Evolutionary conservation across 2,329 filamentous ascomycete species (phyloP).

Genomic region (Epichloe elymi): DNA sequence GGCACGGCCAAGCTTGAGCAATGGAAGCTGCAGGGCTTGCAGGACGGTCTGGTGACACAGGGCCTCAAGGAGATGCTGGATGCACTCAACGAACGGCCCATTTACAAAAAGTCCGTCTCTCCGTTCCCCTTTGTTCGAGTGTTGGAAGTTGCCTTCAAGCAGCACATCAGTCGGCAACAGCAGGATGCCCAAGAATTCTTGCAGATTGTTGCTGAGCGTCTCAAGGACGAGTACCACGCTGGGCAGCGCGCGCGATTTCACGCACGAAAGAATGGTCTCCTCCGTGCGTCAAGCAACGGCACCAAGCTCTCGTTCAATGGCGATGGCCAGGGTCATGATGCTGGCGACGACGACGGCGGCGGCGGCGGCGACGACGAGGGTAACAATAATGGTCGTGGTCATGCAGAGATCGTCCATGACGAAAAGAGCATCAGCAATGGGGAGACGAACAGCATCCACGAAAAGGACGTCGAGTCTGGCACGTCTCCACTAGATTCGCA

Average conservation of each 20-base stretch:
- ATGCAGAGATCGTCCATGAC: background rate
- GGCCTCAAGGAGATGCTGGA: conserved; percentile 90
- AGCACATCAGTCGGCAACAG: conserved; percentile 84
- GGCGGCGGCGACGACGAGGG: conserved; percentile 5
- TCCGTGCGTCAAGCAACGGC: conserved; percentile 5
- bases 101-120: conserved; percentile 87
- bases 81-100: conserved; percentile 80
- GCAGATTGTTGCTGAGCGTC: conserved; percentile 80
- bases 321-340: conserved; percentile 9
- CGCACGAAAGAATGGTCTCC: conserved; percentile 26
- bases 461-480: background rate
- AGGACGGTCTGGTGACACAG: conserved; percentile 70
- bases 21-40: conserved; percentile 55
- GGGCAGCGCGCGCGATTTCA: conserved; percentile 58
- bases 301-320: background rate
- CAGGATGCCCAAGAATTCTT: conserved; percentile 97
- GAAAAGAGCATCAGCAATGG: background rate
- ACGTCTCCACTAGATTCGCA: background rate
- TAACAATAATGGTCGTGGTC: conserved; percentile 11
- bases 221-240: conserved; percentile 90
- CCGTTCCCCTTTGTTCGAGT: conserved; percentile 72
- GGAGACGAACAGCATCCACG: background rate
- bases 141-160: conserved; percentile 74
- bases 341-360: conserved; percentile 9
- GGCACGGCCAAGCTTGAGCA: conserved; percentile 30